Evolutionary conservation across 768 basidiomycete species (phyloP).

Genomic region (Pleurotus eryngii): DNA sequence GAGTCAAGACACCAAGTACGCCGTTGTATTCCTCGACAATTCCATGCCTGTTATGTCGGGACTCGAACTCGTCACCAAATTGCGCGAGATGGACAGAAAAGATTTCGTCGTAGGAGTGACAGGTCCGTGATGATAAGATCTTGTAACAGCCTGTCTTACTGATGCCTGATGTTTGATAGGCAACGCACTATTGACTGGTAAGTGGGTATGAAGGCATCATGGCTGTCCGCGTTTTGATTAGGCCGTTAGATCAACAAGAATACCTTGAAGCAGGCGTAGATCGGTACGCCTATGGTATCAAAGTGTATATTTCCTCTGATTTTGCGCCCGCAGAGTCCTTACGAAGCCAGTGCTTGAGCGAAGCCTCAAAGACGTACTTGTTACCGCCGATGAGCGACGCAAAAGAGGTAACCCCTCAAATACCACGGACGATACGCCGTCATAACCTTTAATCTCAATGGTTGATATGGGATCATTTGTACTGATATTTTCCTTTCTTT

Average conservation of each 20-base stretch:
- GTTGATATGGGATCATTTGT: conserved; percentile 1
- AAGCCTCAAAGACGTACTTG: conserved; percentile 41
- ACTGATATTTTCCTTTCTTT: conserved; percentile 5
- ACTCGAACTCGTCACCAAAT: conserved; percentile 57
- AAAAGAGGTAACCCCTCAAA: conserved; percentile 19
- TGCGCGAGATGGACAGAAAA: conserved; percentile 59
- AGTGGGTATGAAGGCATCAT: conserved; percentile 14
- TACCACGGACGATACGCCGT: conserved; percentile 5
- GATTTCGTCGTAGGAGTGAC: conserved; percentile 87
- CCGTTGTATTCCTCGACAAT: conserved; percentile 59
- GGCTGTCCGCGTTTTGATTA: conserved; percentile 1
- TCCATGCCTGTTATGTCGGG: conserved; percentile 86
- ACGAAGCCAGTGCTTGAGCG: conserved; percentile 79
- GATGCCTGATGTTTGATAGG: conserved; percentile 27
- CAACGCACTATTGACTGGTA: conserved; percentile 50
- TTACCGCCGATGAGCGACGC: conserved; percentile 43
- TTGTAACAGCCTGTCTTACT: not conserved
- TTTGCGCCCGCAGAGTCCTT: conserved; percentile 46
- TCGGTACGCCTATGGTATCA: conserved; percentile 41
- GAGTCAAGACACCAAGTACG: conserved; percentile 36
- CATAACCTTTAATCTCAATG: conserved; percentile 7
- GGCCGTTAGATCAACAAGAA: conserved; percentile 61
- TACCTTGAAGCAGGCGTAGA: conserved; percentile 76
- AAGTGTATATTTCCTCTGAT: too few relatives aligned
- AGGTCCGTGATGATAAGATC: conserved; percentile 34